Conservation (phyloP, 2,329 filamentous ascomycete species). For the Myriosclerotinia curreyana region DNA sequence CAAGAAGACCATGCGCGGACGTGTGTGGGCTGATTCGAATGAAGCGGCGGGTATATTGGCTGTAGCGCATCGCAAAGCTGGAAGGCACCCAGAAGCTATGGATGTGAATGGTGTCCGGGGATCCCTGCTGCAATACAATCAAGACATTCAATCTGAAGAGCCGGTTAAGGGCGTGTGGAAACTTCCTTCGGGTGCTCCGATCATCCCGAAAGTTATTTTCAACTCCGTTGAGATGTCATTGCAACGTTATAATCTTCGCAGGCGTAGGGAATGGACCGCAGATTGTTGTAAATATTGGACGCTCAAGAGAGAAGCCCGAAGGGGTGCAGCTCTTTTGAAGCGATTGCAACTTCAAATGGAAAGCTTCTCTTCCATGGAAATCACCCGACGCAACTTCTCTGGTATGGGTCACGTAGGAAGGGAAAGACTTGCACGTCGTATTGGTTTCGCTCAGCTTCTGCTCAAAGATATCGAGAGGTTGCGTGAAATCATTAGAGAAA, state of each 20-base stretch:
- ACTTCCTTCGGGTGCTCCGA: conserved; percentile 87
- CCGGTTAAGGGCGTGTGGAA: conserved; percentile 78
- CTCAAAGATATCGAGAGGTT: conserved; percentile 75
- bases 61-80: conserved; percentile 63
- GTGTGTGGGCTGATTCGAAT: conserved; percentile 90
- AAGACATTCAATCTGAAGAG: conserved; percentile 39
- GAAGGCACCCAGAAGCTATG: conserved; percentile 70
- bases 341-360: conserved; percentile 92
- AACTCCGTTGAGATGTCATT: conserved; percentile 82
- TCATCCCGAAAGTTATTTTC: conserved; percentile 86
- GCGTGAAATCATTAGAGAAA: conserved; percentile 63
- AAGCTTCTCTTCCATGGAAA: conserved; percentile 95
- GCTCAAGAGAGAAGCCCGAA: conserved; percentile 85
- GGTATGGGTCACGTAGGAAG: conserved; percentile 85
- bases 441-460: conserved; percentile 80
- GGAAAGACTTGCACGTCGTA: conserved; percentile 72
- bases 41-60: conserved; percentile 76
- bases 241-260: conserved; percentile 76
- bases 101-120: conserved; percentile 79
- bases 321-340: conserved; percentile 89
- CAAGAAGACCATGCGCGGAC: conserved; percentile 80
- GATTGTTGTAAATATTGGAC: conserved; percentile 98
- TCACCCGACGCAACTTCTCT: conserved; percentile 92
- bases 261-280: conserved; percentile 86
- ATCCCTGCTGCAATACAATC: conserved; percentile 62